Evolutionary conservation across 768 basidiomycete genomes (phyloP), one percentile per base, ranked within the genome.

Genomic region (Clathrus columnatus): DNA sequence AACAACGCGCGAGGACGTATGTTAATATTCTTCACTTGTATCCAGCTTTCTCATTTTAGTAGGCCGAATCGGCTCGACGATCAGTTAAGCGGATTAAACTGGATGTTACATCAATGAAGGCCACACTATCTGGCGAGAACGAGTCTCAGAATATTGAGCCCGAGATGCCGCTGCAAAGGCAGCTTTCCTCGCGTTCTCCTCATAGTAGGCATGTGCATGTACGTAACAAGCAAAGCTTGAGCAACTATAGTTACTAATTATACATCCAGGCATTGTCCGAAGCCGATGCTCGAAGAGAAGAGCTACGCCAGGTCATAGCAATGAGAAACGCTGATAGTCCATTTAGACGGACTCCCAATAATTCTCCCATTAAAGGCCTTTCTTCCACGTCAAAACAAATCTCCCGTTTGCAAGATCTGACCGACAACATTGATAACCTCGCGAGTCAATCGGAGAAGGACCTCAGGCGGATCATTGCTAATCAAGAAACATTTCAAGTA

Each of bases 251-350:
- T 51, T 16, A 50, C 17, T 29, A 42, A 36, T n/a, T 17, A 20
- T 21, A n/a, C 24, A 2, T 30, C 4, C 60, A 91, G 89, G 85
- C 79, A 11, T 82, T 70, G 63, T 54, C 53, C 20, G 88, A 83
- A 53, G 87, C 88, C 30, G 83, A 82, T 61, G 83, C 83, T 30
- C 81, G 90, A 21, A 76, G 90, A 74, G 82, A 88, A 61, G 90
- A 92, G 66, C 88, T 92, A 88, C 78, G 83, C 41, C 79, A 79
- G 60, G 72, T 89, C 54, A 89, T 92, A 56, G 70, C 73, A 32
- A 78, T 73, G 58, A 73, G 88, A 60, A 74, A 80, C 62, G 73
- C 69, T 17, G 84, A 83, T 30, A 67, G 68, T 42, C 28, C 54
- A n/a, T 59, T 51, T 29, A 46, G 52, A 48, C 44, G 53, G 48